Evolutionary conservation across 2,329 filamentous ascomycete genomes (phyloP), one percentile per base, ranked within the genome.

Genomic region (Coniochaeta pulveracea): DNA sequence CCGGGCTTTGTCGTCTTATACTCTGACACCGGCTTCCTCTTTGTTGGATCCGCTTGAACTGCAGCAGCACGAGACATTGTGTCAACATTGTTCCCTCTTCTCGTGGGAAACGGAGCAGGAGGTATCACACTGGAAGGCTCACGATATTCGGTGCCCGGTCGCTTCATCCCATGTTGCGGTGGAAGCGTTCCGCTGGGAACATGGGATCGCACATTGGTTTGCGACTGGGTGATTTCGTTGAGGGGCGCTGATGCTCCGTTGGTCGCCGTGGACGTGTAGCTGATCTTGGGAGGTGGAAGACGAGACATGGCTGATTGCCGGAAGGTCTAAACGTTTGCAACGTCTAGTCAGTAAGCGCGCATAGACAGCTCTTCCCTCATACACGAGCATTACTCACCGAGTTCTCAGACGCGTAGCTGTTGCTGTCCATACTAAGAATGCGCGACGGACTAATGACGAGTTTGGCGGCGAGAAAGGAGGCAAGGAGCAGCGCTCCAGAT

Each of bases 141-240:
- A 56, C 52, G 36, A 19, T 43, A 39, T 10, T 50, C 52, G 17
- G 43, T 23, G 28, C 47, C 43, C 3, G 45, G 43, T 26, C 74
- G 67, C 56, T 79, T 79, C 39, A 67, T 36, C 10, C 55, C 57
- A 1, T 49, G 46, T 39, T 61, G 43, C 8, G 60, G 49, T 9
- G 60, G 55, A 21, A 61, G 55, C 34, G 57, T 57, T 11, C 18
- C 28, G 23, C 58, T 58, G 1, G 61, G 49, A 2, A 55, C 50
- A 32, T 64, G 65, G 9, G 56, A 50, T 33, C 72, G 66, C 26
- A 64, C 52, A 48, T 80, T 79, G 53, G 58, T 61, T 46, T 78
- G 70, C n/a, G 73, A 76, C 6, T 76, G 69, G 46, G 59, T 65
- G 43, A 73, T 66, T 46, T 77, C 72, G 8, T 62, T 52, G 11